Evolutionary conservation across 1,284 basidiomycete genomes (phyloP), one percentile per base, ranked within the genome.

Genomic region (Boletus hoseneyae): DNA sequence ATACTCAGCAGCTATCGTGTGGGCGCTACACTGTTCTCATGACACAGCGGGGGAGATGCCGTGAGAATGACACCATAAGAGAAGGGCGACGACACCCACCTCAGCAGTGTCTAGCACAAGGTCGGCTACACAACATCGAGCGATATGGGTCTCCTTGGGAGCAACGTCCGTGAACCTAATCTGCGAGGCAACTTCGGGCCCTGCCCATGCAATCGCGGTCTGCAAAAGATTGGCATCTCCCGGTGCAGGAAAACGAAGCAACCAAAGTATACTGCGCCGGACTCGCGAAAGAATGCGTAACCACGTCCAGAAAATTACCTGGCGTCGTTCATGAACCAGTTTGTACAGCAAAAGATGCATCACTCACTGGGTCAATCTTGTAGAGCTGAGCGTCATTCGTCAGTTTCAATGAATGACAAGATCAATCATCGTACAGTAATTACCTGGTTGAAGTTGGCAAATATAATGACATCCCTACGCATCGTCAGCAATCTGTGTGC

Each of bases 391-490:
- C 39, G 25, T 21, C 39, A 52, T 29, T n/a, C 41, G 38, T 61
- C 52, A 68, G 51, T 51, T 29, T 57, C 45, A 42, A 41, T 27
- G 21, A 19, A 43, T 37, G 35, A 13, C 37, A 50, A 38, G 30
- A 47, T 42, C 19, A 41, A 33, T 38, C 34, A 25, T 52, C 64
- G 42, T 43, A 45, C 44, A 13, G n/a, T 62, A 30, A 30, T 30
- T 12, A 79, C 75, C 72, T 83, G 81, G 58, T 82, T 83, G 62
- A 82, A 83, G 57, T 82, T 80, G 45, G 80, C 79, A 57, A 84
- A 83, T 55, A 84, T 78, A 50, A 84, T 57, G 16, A 74, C 63
- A 60, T 76, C 68, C 51, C 75, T 77, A 45, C 2, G 5, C 15
- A 47, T 43, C 3, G 5, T 54, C 13, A 46, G 37, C 12, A 15